phyloP scores from a whole-genome alignment of 352 stramenopile genomes.

The Pythium brassicae region DNA sequence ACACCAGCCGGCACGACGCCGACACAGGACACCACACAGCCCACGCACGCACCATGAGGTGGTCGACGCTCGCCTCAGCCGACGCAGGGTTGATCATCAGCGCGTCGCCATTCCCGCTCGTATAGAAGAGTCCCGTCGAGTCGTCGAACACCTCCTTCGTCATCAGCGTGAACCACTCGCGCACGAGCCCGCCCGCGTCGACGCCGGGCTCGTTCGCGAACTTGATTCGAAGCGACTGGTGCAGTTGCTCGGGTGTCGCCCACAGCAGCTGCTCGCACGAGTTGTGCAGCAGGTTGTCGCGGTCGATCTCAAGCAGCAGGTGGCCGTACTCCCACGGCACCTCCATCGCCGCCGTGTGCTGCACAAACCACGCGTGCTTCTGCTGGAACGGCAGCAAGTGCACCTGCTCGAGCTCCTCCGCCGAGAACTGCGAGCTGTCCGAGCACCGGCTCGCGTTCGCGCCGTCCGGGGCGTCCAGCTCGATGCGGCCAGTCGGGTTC shows the following conservation, averaged over 20 bases:
- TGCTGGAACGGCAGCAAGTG: conserved; percentile 74
- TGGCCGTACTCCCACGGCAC: conserved; percentile 87
- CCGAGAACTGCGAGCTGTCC: conserved; percentile 55
- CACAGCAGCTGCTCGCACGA: conserved; percentile 85
- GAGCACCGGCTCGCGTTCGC: conserved; percentile 52
- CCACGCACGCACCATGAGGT: conserved; percentile 62
- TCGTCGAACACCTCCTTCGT: conserved; percentile 88
- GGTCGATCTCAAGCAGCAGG: conserved; percentile 81
- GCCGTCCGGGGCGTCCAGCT: conserved; percentile 66
- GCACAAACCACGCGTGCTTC: conserved; percentile 87
- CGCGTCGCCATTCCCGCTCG: conserved; percentile 63
- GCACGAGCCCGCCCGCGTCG: conserved; percentile 86
- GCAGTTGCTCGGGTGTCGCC: conserved; percentile 77
- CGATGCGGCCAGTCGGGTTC: conserved; percentile 67
- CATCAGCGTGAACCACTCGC: conserved; percentile 91
- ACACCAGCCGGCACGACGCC: neutral
- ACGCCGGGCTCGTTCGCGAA: conserved; percentile 90
- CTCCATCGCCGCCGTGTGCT: conserved; percentile 81
- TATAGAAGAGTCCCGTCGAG: conserved; percentile 75
- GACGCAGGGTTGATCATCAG: conserved; percentile 86
- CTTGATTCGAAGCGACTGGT: conserved; percentile 86
- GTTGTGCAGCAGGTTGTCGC: conserved; percentile 87
- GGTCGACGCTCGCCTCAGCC: conserved; percentile 74
- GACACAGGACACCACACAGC: neutral
- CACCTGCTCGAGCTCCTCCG: conserved; percentile 73